Percentiles rank a stretch among this genome's conserved stretches.
Conservation (phyloP, 2,329 filamentous ascomycete species). For the Colletotrichum zoysiae region DNA sequence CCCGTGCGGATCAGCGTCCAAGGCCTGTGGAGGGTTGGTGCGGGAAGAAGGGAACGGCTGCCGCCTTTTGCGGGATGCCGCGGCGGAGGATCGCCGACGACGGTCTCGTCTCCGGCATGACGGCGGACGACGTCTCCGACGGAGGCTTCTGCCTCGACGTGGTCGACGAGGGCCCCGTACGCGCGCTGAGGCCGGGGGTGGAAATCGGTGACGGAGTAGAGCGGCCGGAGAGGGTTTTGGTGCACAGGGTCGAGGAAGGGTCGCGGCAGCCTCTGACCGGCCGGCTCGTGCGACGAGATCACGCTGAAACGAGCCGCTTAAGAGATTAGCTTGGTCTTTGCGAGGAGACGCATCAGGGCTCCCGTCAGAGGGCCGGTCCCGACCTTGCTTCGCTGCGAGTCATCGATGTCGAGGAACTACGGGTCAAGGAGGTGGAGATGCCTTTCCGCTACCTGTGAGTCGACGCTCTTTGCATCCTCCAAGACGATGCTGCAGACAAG, state of each 20-base stretch:
- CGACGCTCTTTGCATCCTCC: conserved; percentile 6
- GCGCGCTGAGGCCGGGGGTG: neutral
- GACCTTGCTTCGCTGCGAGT: neutral
- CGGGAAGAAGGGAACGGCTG: neutral
- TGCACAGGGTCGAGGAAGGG: neutral
- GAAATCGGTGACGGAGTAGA: neutral
- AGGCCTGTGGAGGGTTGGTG: neutral
- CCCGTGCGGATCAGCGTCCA: neutral
- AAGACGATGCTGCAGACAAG: neutral
- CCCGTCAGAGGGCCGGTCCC: neutral
- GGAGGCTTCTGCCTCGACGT: neutral
- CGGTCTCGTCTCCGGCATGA: neutral
- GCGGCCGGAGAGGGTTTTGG: neutral
- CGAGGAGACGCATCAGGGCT: neutral
- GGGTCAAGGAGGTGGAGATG: neutral
- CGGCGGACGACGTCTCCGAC: neutral
- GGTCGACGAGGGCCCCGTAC: neutral
- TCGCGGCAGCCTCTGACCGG: neutral
- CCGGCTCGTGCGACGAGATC: neutral
- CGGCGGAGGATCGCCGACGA: neutral
- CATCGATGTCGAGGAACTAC: neutral
- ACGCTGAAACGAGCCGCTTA: neutral
- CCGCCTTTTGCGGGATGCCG: neutral
- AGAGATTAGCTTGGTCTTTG: neutral
- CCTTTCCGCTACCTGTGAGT: conserved; percentile 3